phyloP scores from a whole-genome alignment of 306 rosid species.

The Psophocarpus tetragonolobus region DNA sequence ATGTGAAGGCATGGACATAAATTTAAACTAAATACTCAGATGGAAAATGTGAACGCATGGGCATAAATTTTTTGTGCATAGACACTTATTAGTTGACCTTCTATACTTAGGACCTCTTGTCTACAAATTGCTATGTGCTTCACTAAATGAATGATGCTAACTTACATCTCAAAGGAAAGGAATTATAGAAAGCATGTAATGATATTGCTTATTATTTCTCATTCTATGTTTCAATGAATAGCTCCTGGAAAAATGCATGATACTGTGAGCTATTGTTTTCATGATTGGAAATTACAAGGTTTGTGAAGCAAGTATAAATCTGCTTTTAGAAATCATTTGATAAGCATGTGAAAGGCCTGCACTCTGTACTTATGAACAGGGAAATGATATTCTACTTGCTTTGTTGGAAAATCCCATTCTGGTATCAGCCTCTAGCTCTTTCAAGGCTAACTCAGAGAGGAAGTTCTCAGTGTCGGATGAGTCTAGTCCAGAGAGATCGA shows the following conservation, averaged over 20 bases:
- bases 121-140: neutral
- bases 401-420: slow-evolving; percentile 62
- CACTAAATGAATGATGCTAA: neutral
- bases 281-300: neutral
- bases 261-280: slow-evolving; percentile 1
- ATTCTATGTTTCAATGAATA: neutral
- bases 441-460: slow-evolving; percentile 60
- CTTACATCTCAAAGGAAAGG: neutral
- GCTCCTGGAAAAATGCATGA: neutral
- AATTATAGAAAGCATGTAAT: neutral
- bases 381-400: slow-evolving; percentile 50
- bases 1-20: neutral
- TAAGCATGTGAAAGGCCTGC: neutral
- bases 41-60: neutral
- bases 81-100: slow-evolving; percentile 9
- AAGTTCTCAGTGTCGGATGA: slow-evolving; percentile 54
- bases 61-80: neutral
- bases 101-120: neutral
- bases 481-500: slow-evolving; percentile 43
- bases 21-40: neutral
- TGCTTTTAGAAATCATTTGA: neutral
- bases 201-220: neutral
- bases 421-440: slow-evolving; percentile 50
- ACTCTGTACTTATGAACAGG: slow-evolving; percentile 51
- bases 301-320: neutral